These are phyloP conservation scores for Acer negundo DNA, from an alignment of 345 rosid genomes.

Conservation along the genomic window DNA sequence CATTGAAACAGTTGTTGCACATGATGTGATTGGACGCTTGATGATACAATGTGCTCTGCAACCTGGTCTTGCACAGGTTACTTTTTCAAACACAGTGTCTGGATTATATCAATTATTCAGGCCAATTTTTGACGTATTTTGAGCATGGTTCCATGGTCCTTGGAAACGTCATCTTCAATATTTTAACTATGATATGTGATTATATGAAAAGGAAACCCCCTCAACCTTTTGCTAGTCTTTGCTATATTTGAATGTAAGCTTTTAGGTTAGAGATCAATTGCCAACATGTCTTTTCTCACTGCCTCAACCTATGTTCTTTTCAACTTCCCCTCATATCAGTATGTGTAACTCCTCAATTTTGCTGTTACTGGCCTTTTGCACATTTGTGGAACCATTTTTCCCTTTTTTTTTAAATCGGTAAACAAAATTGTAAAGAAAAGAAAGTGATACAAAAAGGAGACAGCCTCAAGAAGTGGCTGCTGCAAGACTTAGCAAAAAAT, in stretches of 20 bases:
- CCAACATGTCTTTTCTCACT: neutral
- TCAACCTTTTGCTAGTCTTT: neutral
- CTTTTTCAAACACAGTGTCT: constrained; percentile 7
- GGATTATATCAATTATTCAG: neutral
- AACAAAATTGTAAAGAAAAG: no score
- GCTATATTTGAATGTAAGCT: neutral
- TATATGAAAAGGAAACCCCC: neutral
- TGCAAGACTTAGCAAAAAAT: no score
- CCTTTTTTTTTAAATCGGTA: no score
- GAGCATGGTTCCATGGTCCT: neutral
- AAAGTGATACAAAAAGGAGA: neutral
- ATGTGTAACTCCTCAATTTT: neutral
- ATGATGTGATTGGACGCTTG: constrained; percentile 94
- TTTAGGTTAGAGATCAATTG: neutral
- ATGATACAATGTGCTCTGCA: constrained; percentile 96
- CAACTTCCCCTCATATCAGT: neutral
- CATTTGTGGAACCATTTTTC: neutral
- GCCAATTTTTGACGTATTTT: neutral
- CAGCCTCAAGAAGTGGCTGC: neutral
- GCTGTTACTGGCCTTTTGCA: neutral
- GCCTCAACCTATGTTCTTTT: neutral
- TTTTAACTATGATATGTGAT: neutral
- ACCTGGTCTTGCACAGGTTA: constrained; percentile 95
- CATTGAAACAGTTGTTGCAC: constrained; percentile 91
- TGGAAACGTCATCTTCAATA: neutral